Conservation (phyloP, 164 flowering plant genomes). For the Vitis cinerea region DNA sequence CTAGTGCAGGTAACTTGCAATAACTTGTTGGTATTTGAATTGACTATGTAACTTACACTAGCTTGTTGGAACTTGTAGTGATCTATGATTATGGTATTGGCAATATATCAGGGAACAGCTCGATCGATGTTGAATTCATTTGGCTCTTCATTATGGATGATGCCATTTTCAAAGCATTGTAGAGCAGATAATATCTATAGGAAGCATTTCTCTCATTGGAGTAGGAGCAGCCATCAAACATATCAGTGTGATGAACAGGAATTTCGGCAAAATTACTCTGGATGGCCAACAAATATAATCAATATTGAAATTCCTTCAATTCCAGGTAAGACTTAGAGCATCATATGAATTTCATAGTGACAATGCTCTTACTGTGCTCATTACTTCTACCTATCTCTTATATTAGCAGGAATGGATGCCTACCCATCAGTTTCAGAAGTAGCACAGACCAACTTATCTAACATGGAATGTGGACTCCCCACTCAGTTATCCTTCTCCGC, state of each 20-base stretch:
- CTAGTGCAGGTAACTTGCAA: background rate
- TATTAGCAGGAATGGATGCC: slow-evolving; percentile 49
- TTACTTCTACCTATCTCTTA: slow-evolving; percentile 3
- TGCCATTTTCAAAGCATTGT: slow-evolving; percentile 93
- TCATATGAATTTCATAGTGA: slow-evolving; percentile 1
- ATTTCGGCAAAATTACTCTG: slow-evolving; percentile 67
- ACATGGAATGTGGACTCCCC: slow-evolving; percentile 83
- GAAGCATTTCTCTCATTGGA: slow-evolving; percentile 70
- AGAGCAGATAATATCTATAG: slow-evolving; percentile 56
- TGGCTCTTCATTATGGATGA: slow-evolving; percentile 94
- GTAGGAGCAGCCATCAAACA: slow-evolving; percentile 34
- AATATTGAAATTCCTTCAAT: slow-evolving; percentile 83
- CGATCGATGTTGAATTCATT: slow-evolving; percentile 90
- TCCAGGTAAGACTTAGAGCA: slow-evolving; percentile 43
- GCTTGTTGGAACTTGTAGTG: slow-evolving; percentile 8
- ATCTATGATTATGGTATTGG: slow-evolving; percentile 27
- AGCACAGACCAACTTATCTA: slow-evolving; percentile 45
- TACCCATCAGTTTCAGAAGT: slow-evolving; percentile 68
- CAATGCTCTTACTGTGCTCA: background rate
- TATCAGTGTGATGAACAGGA: slow-evolving; percentile 74
- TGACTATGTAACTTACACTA: background rate
- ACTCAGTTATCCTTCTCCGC: slow-evolving; percentile 91
- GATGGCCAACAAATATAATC: slow-evolving; percentile 90
- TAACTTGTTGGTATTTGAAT: background rate
- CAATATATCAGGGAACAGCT: slow-evolving; percentile 87